These are phyloP conservation scores for Alternaria solani DNA, from an alignment of 2,329 filamentous ascomycete species.

Conservation along the genomic window DNA sequence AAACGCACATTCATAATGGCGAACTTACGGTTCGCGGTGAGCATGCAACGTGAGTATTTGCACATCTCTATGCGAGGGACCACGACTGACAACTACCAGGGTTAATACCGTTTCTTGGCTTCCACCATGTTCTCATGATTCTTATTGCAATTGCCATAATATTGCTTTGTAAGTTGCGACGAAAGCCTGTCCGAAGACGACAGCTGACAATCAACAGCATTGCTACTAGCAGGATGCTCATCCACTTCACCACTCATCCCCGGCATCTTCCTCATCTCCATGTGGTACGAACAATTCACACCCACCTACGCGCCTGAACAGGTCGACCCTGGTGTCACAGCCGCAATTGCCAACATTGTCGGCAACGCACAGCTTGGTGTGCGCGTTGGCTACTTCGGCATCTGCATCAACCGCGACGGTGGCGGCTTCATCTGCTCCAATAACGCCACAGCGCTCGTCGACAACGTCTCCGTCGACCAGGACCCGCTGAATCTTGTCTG, in stretches of 20 bases:
- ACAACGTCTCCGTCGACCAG: constrained; percentile 87
- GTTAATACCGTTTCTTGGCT: constrained; percentile 69
- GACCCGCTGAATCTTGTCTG: constrained; percentile 97
- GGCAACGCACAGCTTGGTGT: constrained; percentile 84
- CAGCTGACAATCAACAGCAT: constrained; percentile 64
- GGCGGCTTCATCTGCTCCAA: constrained; percentile 95
- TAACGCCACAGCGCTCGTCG: constrained; percentile 92
- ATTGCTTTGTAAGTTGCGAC: constrained; percentile 79
- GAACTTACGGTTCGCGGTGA: constrained; percentile 59
- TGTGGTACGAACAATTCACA: constrained; percentile 91
- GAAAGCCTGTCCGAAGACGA: constrained; percentile 5
- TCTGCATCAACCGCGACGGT: constrained; percentile 91
- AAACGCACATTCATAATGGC: constrained; percentile 53
- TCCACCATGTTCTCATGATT: constrained; percentile 95
- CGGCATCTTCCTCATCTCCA: constrained; percentile 95
- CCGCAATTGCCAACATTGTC: constrained; percentile 89
- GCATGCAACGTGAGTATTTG: constrained; percentile 56
- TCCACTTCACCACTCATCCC: constrained; percentile 95
- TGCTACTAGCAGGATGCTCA: constrained; percentile 93
- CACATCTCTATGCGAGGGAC: constrained; percentile 16
- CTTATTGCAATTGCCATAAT: constrained; percentile 94
- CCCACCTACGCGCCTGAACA: constrained; percentile 84
- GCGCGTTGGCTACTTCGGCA: constrained; percentile 96
- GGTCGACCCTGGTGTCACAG: constrained; percentile 86
- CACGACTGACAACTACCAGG: constrained; percentile 51